Conservation (phyloP, 2,329 filamentous ascomycete species). For the Tympanopsis confertula region DNA sequence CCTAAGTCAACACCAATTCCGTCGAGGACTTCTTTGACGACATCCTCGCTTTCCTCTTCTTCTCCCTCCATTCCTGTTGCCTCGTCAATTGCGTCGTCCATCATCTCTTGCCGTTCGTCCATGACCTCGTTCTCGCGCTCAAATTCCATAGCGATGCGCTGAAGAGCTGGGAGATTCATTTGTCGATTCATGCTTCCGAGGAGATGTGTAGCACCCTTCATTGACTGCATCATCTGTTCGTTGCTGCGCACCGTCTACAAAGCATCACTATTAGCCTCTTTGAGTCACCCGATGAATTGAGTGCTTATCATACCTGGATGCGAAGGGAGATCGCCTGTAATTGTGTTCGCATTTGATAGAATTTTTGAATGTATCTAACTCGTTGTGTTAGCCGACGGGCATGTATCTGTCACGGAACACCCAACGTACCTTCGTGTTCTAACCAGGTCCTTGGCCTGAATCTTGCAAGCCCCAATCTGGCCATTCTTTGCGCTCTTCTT, state of each 20-base stretch:
- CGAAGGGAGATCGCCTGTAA: constrained; percentile 89
- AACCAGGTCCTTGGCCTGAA: constrained; percentile 94
- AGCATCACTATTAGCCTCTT: constrained; percentile 1
- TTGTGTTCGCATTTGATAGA: constrained; percentile 96
- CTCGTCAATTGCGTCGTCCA: constrained; percentile 97
- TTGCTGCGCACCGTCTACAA: constrained; percentile 85
- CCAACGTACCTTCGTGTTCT: constrained; percentile 76
- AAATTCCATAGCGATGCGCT: constrained; percentile 97
- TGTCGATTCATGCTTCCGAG: constrained; percentile 93
- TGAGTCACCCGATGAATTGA: constrained; percentile 2
- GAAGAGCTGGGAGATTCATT: constrained; percentile 91
- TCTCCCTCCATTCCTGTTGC: constrained; percentile 71
- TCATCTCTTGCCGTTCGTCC: constrained; percentile 98
- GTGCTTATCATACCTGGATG: constrained; percentile 58
- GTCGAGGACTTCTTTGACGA: constrained; percentile 90
- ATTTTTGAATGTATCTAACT: constrained; percentile 60
- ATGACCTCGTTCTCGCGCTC: constrained; percentile 98
- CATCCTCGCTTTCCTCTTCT: constrained; percentile 92
- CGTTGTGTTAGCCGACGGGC: too few species aligned
- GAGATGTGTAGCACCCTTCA: constrained; percentile 92
- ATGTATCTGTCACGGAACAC: too few species aligned
- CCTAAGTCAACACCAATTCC: constrained; percentile 93
- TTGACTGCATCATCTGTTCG: constrained; percentile 99
- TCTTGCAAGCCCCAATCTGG: constrained; percentile 96
- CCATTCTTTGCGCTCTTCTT: constrained; percentile 97